A percentile compares a stretch with the other conserved stretches of the same genome.
These are phyloP conservation scores for Chlamydomonas applanata DNA, from an alignment of 139 green algal species.

Conservation along the genomic window DNA sequence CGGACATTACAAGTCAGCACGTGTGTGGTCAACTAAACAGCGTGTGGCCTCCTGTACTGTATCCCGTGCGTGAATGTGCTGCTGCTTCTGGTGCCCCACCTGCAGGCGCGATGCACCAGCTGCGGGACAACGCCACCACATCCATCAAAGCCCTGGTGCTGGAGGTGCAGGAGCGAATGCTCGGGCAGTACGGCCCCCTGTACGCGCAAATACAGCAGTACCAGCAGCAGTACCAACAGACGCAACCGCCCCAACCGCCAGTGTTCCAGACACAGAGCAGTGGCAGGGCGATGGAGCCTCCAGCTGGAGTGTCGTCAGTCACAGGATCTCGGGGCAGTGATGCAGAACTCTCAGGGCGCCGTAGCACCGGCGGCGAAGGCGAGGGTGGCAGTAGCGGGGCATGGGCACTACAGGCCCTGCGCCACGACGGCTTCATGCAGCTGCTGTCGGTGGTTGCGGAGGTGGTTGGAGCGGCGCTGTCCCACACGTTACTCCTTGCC, in stretches of 20 bases:
- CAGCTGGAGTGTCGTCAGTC: too few relatives aligned
- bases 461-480: constrained; percentile 40
- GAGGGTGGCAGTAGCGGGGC: not conserved
- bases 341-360: not conserved
- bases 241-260: too few relatives aligned
- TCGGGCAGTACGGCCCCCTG: constrained; percentile 23
- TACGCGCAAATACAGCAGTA: not conserved
- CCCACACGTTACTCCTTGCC: constrained; percentile 27
- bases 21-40: too few relatives aligned
- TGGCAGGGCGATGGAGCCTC: too few relatives aligned
- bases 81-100: too few relatives aligned
- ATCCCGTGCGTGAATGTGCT: too few relatives aligned
- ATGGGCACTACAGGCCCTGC: constrained; percentile 42
- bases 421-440: constrained; percentile 54
- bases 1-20: too few relatives aligned
- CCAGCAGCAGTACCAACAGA: too few relatives aligned
- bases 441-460: constrained; percentile 14
- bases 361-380: not conserved
- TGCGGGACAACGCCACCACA: constrained; percentile 26
- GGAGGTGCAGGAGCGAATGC: constrained; percentile 53
- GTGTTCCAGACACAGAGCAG: too few relatives aligned
- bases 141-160: constrained; percentile 51
- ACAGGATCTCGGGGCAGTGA: not conserved
- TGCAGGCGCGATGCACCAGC: constrained; percentile 39
- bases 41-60: too few relatives aligned